Conservation (phyloP, 1,284 basidiomycete genomes). For the Pterula multifida region DNA sequence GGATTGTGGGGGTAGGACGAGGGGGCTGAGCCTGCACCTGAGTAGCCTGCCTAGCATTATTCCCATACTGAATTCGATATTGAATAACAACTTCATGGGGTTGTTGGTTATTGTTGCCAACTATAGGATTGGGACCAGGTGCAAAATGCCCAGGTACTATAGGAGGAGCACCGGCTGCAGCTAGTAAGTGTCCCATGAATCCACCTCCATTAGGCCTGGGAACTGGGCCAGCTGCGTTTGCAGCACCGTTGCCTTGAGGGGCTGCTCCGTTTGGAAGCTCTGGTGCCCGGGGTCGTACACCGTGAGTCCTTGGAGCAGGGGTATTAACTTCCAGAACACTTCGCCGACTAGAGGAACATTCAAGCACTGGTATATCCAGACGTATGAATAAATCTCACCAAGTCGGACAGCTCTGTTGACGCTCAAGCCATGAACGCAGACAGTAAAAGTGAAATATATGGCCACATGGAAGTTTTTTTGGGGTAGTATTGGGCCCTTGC, state of each 20-base stretch:
- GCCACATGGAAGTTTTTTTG: conserved; percentile 92
- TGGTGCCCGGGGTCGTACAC: conserved; percentile 14
- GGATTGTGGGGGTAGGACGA: neutral
- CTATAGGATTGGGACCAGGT: conserved; percentile 11
- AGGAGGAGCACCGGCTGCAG: conserved; percentile 3
- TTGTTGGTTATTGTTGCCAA: conserved; percentile 19
- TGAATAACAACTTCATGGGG: conserved; percentile 35
- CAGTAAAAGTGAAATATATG: conserved; percentile 99
- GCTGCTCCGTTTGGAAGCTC: neutral
- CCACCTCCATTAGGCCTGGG: neutral
- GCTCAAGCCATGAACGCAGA: conserved; percentile 92
- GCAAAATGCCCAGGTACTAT: conserved; percentile 11
- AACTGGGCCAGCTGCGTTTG: neutral
- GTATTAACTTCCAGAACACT: conserved; percentile 62
- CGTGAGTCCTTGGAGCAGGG: conserved; percentile 19
- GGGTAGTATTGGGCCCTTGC: conserved; percentile 86
- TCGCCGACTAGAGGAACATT: conserved; percentile 50
- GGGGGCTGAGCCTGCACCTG: conserved; percentile 8
- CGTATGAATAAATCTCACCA: conserved; percentile 52
- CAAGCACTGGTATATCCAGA: neutral
- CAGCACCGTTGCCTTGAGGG: neutral
- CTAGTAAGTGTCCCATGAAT: neutral
- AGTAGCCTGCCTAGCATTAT: conserved; percentile 17
- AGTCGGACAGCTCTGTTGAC: conserved; percentile 92
- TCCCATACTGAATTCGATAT: conserved; percentile 45